phyloP scores from a whole-genome alignment of 1,284 basidiomycete genomes.

The Cutaneotrichosporon mucoides region DNA sequence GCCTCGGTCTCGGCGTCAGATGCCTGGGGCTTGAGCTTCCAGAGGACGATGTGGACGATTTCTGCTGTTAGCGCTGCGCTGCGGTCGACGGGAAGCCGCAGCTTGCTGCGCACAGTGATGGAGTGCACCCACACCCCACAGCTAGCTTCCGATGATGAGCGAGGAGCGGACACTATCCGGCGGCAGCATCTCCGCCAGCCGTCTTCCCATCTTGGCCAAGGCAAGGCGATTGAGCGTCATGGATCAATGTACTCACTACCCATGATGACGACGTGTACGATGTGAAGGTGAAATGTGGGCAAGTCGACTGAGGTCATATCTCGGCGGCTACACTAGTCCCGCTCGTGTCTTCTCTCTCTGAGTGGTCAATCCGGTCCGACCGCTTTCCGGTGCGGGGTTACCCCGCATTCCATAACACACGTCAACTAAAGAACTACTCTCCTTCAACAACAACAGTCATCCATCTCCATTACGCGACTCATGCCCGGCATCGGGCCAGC shows the following conservation, averaged over 20 bases:
- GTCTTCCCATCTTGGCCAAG: not conserved
- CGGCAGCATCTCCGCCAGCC: too few species aligned
- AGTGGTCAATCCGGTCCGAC: too few species aligned
- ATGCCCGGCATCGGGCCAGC: not conserved
- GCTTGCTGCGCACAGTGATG: slow-evolving; percentile 30
- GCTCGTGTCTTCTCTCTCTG: not conserved
- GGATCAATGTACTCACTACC: slow-evolving; percentile 13
- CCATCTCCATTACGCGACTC: too few species aligned
- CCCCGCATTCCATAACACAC: too few species aligned
- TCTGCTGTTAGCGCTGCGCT: not conserved
- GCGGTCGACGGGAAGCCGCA: too few species aligned
- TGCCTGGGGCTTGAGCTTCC: slow-evolving; percentile 37
- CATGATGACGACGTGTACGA: slow-evolving; percentile 9
- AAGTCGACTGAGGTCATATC: too few species aligned
- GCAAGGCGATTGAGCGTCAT: too few species aligned
- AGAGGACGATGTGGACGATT: slow-evolving; percentile 37
- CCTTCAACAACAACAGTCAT: not conserved
- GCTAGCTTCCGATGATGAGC: too few species aligned
- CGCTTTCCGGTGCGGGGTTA: too few species aligned
- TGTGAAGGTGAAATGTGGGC: not conserved
- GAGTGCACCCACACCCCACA: too few species aligned
- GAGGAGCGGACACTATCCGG: slow-evolving; percentile 20
- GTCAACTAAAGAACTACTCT: not conserved
- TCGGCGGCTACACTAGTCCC: too few species aligned
- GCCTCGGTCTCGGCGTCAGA: slow-evolving; percentile 25